Evolutionary conservation across 208 protist species (phyloP), one percentile per base, ranked within the genome.

Genomic region (Acanthamoeba royreba): DNA sequence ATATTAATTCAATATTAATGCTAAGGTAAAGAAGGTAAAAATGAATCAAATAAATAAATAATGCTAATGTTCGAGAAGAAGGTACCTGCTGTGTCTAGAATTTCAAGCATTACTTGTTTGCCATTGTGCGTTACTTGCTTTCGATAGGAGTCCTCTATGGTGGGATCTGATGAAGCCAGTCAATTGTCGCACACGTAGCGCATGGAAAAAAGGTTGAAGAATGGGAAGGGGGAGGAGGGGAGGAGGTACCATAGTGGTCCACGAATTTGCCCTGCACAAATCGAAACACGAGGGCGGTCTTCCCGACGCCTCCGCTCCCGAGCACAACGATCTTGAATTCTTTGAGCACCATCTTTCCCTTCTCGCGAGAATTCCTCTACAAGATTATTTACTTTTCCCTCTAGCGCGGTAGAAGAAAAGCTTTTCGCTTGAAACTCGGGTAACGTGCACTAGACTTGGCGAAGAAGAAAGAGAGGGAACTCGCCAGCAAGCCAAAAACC

Each of bases 121-220:
- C 87, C 87, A 28, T 92, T 79, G n/a, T 81, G 53, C 33, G 40
- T 90, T 28, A 95, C 89, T 94, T 96, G 95, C 72, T 96, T 96
- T 77, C 95, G 31, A 66, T 96, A 96, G 25, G 40, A 74, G n/a
- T 96, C 95, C 42, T 96, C 95, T 15, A 96, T 96, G 17, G 95
- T 95, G 49, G 95, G 95, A 52, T 96, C 95, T 42, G 93, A 93
- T 5, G n/a, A 61, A 61, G 19, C n/a, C n/a, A n/a, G n/a, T n/a
- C n/a, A n/a, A n/a, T n/a, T n/a, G n/a, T n/a, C n/a, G n/a, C n/a
- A 61, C 22, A n/a, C n/a, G 53, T n/a, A 61, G 19, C 53, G 53
- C 22, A 28, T 61, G 53, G 53, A 61, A 61, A 61, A 61, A 61
- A 61, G 53, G 19, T 61, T 28, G n/a, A n/a, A n/a, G n/a, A n/a